These are phyloP conservation scores for Passalora sequoiae DNA, from an alignment of 2,329 filamentous ascomycete species.

Conservation along the genomic window DNA sequence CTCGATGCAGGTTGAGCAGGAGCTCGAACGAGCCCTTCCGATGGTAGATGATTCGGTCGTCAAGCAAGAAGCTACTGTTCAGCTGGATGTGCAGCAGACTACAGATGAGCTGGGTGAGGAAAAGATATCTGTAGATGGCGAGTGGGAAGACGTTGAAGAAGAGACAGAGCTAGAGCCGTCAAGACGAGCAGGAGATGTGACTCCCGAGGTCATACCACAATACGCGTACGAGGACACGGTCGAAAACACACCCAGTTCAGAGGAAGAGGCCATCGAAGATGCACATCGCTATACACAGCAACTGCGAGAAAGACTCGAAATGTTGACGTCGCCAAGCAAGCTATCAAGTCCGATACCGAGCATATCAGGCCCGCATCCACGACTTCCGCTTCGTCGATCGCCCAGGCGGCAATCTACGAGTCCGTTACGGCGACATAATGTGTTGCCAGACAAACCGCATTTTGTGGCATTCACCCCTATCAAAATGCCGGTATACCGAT, in stretches of 20 bases:
- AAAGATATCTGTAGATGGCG: conserved; percentile 7
- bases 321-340: conserved; percentile 7
- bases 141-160: conserved; percentile 25
- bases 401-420: conserved; percentile 28
- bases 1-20: neutral
- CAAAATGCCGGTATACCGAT: conserved; percentile 15
- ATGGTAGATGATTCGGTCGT: neutral
- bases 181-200: neutral
- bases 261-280: conserved; percentile 2
- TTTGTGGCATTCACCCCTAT: conserved; percentile 30
- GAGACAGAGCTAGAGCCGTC: conserved; percentile 1
- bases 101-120: neutral
- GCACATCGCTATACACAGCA: neutral
- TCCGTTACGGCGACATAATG: conserved; percentile 23
- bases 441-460: conserved; percentile 18
- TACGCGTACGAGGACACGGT: conserved; percentile 5
- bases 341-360: conserved; percentile 19
- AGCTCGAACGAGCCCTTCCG: neutral
- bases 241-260: conserved; percentile 7
- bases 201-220: conserved; percentile 1
- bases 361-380: conserved; percentile 17
- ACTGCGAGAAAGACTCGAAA: conserved; percentile 2
- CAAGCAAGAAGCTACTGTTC: neutral
- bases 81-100: neutral
- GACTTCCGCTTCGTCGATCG: conserved; percentile 23